A percentile compares a stretch with the other conserved stretches of the same genome.
Evolutionary conservation across 495 filamentous ascomycete genomes (phyloP).

Genomic region (Tuber microsphaerosporum): DNA sequence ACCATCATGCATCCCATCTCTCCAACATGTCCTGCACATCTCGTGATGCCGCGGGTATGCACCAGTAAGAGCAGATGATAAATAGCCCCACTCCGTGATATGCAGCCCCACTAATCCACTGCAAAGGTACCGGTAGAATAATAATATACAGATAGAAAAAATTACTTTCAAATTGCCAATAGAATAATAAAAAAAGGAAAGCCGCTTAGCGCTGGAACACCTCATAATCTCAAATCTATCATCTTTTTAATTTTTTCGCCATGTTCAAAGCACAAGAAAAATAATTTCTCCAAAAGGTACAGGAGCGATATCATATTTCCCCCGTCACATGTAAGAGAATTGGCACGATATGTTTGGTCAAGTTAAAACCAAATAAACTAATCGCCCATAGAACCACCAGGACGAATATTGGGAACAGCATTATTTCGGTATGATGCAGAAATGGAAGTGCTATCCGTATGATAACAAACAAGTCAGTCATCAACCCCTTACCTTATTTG

Average conservation of each 20-base stretch:
- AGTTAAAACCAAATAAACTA: slow-evolving; percentile 55
- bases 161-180: background rate
- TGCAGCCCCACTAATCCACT: background rate
- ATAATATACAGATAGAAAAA: background rate
- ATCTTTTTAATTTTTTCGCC: background rate
- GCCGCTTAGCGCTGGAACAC: background rate
- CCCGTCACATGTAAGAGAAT: slow-evolving; percentile 38
- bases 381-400: slow-evolving; percentile 58
- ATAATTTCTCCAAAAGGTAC: background rate
- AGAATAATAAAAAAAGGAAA: background rate
- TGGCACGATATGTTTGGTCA: slow-evolving; percentile 50
- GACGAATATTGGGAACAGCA: slow-evolving; percentile 57
- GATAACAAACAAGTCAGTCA: slow-evolving; percentile 17
- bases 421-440: slow-evolving; percentile 64
- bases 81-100: background rate
- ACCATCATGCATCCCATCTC: background rate
- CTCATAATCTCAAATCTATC: background rate
- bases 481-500: background rate
- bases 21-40: slow-evolving; percentile 1
- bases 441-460: slow-evolving; percentile 55
- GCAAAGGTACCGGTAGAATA: background rate
- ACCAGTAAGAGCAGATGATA: background rate
- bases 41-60: slow-evolving; percentile 1
- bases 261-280: background rate
- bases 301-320: background rate